A percentile compares a stretch with the other conserved stretches of the same genome.
phyloP scores from a whole-genome alignment of 352 stramenopile species.

The Phytophthora nicotianae region DNA sequence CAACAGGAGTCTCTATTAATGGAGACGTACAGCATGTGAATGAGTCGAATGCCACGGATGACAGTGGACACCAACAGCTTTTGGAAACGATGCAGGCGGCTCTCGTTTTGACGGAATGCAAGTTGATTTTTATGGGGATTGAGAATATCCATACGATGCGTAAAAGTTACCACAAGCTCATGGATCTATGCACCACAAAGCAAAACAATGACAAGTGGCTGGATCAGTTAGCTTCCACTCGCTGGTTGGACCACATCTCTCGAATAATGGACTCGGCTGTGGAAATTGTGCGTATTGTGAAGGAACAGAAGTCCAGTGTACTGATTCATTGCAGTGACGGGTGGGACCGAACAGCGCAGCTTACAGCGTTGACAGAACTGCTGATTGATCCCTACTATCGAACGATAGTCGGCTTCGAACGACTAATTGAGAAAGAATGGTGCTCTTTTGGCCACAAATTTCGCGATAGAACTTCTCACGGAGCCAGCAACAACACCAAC shows the following conservation, averaged over 20 bases:
- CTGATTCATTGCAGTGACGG: slow-evolving; percentile 98
- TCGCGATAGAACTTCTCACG: slow-evolving; percentile 72
- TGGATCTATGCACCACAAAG: slow-evolving; percentile 72
- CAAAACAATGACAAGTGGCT: slow-evolving; percentile 81
- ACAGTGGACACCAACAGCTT: slow-evolving; percentile 28
- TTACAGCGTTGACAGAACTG: slow-evolving; percentile 82
- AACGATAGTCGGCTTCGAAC: slow-evolving; percentile 84
- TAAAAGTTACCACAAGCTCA: slow-evolving; percentile 80
- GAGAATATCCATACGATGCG: slow-evolving; percentile 94
- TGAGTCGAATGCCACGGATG: slow-evolving; percentile 9
- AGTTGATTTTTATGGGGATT: slow-evolving; percentile 91
- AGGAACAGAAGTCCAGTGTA: slow-evolving; percentile 90
- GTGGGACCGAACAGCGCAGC: slow-evolving; percentile 96
- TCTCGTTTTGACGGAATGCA: slow-evolving; percentile 79
- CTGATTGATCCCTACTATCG: slow-evolving; percentile 92
- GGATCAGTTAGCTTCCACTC: slow-evolving; percentile 72
- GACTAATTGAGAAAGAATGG: slow-evolving; percentile 92
- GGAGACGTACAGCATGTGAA: slow-evolving; percentile 19
- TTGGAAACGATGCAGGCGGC: slow-evolving; percentile 55
- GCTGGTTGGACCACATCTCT: slow-evolving; percentile 81
- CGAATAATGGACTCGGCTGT: slow-evolving; percentile 81
- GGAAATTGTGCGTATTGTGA: slow-evolving; percentile 85
- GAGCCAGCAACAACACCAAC: slow-evolving; percentile 50
- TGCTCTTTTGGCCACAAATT: slow-evolving; percentile 92
- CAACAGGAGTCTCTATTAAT: slow-evolving; percentile 22